Conservation (phyloP, 2,329 filamentous ascomycete species). For the Myriosclerotinia duriaeana region DNA sequence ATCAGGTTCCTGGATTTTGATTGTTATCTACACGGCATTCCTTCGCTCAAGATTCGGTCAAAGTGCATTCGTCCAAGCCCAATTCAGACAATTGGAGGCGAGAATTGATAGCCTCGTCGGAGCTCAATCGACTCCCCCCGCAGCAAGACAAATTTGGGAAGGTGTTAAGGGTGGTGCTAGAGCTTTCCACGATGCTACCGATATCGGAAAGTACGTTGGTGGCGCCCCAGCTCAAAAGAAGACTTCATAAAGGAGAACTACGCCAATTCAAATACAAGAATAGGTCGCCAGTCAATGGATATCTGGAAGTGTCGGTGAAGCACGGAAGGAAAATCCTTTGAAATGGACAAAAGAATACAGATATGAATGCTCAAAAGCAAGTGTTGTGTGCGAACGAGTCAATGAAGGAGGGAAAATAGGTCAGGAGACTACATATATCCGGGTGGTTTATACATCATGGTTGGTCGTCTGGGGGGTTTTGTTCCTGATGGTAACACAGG, state of each 20-base stretch:
- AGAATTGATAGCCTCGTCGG: conserved; percentile 79
- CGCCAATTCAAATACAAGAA: neutral
- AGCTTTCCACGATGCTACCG: conserved; percentile 77
- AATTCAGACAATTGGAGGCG: conserved; percentile 69
- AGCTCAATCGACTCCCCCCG: conserved; percentile 82
- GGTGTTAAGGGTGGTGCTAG: conserved; percentile 69
- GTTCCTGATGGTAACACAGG: neutral
- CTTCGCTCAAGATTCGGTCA: conserved; percentile 86
- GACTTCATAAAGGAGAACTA: conserved; percentile 37
- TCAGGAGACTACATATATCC: neutral
- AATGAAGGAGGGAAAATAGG: neutral
- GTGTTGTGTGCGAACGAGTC: neutral
- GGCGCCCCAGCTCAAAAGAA: conserved; percentile 61
- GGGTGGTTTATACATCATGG: conserved; percentile 11
- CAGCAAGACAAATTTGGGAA: conserved; percentile 76
- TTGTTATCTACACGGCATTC: conserved; percentile 86
- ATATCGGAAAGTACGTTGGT: conserved; percentile 70
- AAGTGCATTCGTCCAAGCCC: conserved; percentile 87
- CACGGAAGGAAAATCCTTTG: conserved; percentile 2
- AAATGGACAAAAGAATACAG: neutral
- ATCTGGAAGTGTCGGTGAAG: conserved; percentile 18
- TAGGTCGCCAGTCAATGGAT: neutral
- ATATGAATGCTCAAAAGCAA: conserved; percentile 2
- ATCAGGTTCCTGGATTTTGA: conserved; percentile 85
- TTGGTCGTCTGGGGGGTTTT: conserved; percentile 3